Evolutionary conservation across 257 asterid genomes (phyloP).

Genomic region (Asclepias syriaca): DNA sequence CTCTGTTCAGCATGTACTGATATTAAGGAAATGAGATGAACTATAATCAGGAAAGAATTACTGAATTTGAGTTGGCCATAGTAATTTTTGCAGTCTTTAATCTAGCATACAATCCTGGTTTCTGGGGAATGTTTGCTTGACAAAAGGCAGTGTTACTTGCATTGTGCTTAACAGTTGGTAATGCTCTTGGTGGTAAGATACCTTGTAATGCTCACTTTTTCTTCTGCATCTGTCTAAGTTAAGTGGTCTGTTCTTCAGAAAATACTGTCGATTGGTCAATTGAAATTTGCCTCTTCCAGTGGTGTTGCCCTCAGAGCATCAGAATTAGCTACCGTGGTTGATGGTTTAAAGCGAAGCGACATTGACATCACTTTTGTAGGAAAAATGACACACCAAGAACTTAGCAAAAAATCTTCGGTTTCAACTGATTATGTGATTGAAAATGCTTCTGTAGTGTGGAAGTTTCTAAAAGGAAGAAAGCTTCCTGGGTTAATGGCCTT

Average conservation of each 20-base stretch:
- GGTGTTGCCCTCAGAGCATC: constrained; percentile 41
- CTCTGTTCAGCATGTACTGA: neutral
- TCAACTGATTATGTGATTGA: constrained; percentile 34
- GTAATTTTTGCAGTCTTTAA: neutral
- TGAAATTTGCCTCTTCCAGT: constrained; percentile 46
- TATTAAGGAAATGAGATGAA: constrained; percentile 2
- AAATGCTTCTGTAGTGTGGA: constrained; percentile 74
- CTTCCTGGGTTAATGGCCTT: constrained; percentile 94
- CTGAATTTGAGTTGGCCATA: neutral
- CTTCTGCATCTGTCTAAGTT: neutral
- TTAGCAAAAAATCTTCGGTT: constrained; percentile 27
- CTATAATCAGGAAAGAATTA: neutral
- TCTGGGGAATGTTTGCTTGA: neutral
- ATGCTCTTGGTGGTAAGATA: neutral
- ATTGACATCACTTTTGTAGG: constrained; percentile 61
- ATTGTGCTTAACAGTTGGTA: neutral
- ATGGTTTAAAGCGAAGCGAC: constrained; percentile 34
- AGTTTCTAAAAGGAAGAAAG: constrained; percentile 77
- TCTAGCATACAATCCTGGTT: neutral
- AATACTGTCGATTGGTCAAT: constrained; percentile 75
- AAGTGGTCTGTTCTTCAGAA: constrained; percentile 39
- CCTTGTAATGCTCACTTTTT: neutral
- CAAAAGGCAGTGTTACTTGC: neutral
- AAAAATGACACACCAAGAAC: constrained; percentile 39
- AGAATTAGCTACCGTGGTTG: constrained; percentile 51